Base-by-base conservation (phyloP, 495 filamentous ascomycete genomes). In the Penicillium lagena region DNA sequence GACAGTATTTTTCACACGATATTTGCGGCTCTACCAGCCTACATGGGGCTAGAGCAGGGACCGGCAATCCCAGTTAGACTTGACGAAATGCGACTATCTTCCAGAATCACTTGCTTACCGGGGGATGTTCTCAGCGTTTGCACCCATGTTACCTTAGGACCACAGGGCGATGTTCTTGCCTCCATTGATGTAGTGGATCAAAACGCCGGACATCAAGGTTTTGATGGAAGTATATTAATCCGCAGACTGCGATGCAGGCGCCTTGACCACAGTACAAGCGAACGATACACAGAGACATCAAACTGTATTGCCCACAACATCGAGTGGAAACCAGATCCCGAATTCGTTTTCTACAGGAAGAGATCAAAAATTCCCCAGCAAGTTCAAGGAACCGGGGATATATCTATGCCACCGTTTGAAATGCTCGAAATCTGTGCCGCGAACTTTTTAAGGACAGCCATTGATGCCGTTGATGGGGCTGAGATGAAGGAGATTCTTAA, bases 1-100 rank as follows among this genome's bases (percentile, higher is more conserved):
- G 76, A 78, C 37, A 62, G 57, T 29, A 55, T 76, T 35, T 56
- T 79, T 3, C 75, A 79, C 12, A 36, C 51, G 0, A 30, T 59
- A 5, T 60, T 64, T 42, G 46, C 56, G 3, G 52, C 46, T 27
- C 29, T 61, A 9, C 36, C 51, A 0, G 29, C 35, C 1, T 31
- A n/a, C 2, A 42, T 45, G 15, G 38, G 36, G 4, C 6, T 52
- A 4, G 35, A 43, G 9, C 43, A 48, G 1, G 49, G 51, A 7
- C 54, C 64, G 2, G n/a, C 46, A 4, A 41, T 68, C 8, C 67
- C 67, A 15, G 49, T 66, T 1, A 57, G 43, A 0, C 42, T 67
- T 13, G 48, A 59, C 10, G 49, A 58, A 27, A 41, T 70, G 29
- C 48, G 41, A 4, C 31, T 67, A 5, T 42, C 58, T 7, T n/a